Percentiles rank a stretch among this genome's conserved stretches.
Evolutionary conservation across 1,284 basidiomycete genomes (phyloP).

Genomic region (Trichosporon inkin): DNA sequence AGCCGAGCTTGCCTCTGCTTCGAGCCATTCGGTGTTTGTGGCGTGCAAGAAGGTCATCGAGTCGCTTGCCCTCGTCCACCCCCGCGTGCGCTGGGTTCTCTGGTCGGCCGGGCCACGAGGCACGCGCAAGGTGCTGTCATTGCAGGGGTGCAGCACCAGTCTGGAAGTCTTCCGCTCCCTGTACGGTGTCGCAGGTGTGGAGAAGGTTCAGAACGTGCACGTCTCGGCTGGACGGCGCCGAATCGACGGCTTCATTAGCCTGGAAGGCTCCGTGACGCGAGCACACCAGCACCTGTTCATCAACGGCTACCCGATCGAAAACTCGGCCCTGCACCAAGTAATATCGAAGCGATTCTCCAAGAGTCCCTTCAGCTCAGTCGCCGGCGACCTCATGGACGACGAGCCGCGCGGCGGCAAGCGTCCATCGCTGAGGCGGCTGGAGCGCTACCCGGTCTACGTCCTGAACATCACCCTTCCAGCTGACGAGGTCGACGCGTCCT

Average conservation of each 20-base stretch:
- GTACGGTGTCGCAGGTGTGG: constrained; percentile 35
- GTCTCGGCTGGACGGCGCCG: constrained; percentile 55
- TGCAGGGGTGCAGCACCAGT: constrained; percentile 43
- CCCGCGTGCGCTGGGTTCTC: constrained; percentile 64
- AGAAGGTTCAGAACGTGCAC: constrained; percentile 62
- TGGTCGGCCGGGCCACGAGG: constrained; percentile 53
- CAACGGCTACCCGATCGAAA: constrained; percentile 68
- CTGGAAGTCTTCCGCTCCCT: constrained; percentile 32
- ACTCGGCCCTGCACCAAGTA: constrained; percentile 60
- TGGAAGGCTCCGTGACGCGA: constrained; percentile 68
- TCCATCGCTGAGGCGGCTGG: constrained; percentile 65
- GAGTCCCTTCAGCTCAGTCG: constrained; percentile 32
- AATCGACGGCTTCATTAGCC: constrained; percentile 73
- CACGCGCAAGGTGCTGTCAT: constrained; percentile 26
- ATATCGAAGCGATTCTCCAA: constrained; percentile 62
- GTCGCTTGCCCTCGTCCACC: constrained; percentile 65
- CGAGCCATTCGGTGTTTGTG: constrained; percentile 57
- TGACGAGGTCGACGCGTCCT: constrained; percentile 64
- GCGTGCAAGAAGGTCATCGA: constrained; percentile 68
- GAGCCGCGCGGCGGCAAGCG: constrained; percentile 41
- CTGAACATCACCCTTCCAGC: constrained; percentile 66
- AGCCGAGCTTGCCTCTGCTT: constrained; percentile 33
- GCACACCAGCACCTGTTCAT: constrained; percentile 81
- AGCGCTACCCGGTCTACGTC: constrained; percentile 74
- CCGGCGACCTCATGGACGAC: constrained; percentile 46